Base-by-base conservation (phyloP, 73 alveolate species). In the Paramecium pentaurelia region DNA sequence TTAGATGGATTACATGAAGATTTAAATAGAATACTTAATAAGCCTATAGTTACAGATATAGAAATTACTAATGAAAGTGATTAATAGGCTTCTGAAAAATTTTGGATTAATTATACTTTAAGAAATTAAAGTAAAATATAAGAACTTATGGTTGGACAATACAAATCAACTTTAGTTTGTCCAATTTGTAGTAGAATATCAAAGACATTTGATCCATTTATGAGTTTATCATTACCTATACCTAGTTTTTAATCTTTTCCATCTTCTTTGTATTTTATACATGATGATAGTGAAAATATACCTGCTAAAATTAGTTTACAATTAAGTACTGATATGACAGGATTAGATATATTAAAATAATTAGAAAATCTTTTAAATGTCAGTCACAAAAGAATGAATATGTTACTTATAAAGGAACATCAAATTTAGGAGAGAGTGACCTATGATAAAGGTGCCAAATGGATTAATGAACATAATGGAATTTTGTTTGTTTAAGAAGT, bases 1-100 rank as follows among this genome's bases (percentile, higher is more conserved):
- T 95, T 96, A 45, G 97, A 96, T 92, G 96, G 95, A 8, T 92
- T 96, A 58, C 98, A 96, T 91, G 99, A 96, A 80, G 99, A 96
- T 71, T 42, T 95, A 28, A 96, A 92, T 91, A 93, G 95, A 86
- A 92, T 95, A 45, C 83, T 84, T 59, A 96, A 95, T 68, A 95
- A 96, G 68, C 98, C 98, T 14, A 92, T 94, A 40, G 95, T 94
- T 49, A 94, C 95, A 30, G 84, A 91, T 60, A 95, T 92, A 27
- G 99, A 96, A 80, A 75, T 93, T 44, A 96, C 94, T 59, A 95
- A 93, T 34, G 80, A 75, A 10, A 85, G 86, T 40, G 97, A 94
- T 87, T 75, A 93, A 16, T 58, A 94, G 86, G 95, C 70, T 22
- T 77, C 97, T n/a, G 93, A 91, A 58, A 85, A 96, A 60, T 96